Conservation (phyloP, 192 early-diverging fungal species). For the Dimargaris cristalligena region DNA sequence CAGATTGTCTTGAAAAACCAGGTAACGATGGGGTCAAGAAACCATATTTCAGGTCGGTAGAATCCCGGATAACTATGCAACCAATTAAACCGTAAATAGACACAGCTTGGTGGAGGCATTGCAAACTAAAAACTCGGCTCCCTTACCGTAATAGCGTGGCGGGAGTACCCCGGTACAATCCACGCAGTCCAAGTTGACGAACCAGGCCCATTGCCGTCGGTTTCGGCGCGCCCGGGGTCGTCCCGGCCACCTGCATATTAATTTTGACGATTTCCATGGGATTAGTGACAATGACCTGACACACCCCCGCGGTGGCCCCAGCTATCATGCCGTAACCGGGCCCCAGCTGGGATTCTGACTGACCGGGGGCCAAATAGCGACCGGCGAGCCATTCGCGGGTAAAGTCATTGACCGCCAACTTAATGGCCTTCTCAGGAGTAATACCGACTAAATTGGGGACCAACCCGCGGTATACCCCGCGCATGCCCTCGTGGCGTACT, state of each 20-base stretch:
- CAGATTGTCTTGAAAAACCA: neutral
- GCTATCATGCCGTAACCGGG: constrained; percentile 29
- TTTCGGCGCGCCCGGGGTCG: constrained; percentile 11
- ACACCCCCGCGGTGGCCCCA: constrained; percentile 32
- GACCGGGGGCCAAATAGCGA: constrained; percentile 11
- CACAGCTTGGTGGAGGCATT: neutral
- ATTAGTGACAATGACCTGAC: constrained; percentile 37
- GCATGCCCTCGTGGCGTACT: constrained; percentile 23
- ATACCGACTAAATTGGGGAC: constrained; percentile 32
- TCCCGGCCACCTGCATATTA: constrained; percentile 28
- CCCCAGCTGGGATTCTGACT: constrained; percentile 18
- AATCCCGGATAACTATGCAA: neutral
- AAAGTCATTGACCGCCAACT: constrained; percentile 36
- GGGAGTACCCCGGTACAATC: constrained; percentile 26
- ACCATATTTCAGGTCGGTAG: neutral
- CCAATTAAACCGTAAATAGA: neutral
- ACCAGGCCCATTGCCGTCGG: constrained; percentile 23
- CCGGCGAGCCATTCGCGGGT: constrained; percentile 25
- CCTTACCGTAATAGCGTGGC: constrained; percentile 21
- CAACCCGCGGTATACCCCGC: constrained; percentile 31
- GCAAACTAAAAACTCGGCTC: neutral
- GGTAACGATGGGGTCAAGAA: neutral
- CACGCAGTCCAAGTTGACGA: constrained; percentile 24
- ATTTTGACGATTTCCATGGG: constrained; percentile 45
- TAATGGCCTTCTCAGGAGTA: constrained; percentile 40